Evolutionary conservation across 352 stramenopile species (phyloP).

Genomic region (Plasmopara halstedii): DNA sequence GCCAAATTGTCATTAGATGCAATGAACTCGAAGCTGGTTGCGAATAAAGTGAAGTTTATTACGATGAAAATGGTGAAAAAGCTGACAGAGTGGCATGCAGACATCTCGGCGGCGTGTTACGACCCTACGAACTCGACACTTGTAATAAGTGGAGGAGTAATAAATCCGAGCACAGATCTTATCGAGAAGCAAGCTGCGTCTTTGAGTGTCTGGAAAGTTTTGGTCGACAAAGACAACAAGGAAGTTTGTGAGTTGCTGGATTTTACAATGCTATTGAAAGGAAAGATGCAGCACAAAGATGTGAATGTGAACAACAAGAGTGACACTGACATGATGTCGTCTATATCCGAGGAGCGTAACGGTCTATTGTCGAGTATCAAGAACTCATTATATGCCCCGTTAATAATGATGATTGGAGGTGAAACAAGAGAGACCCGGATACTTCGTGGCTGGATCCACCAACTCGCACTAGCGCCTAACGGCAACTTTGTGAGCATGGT

Average conservation of each 20-base stretch:
- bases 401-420: conserved; percentile 35
- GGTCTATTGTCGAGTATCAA: conserved; percentile 20
- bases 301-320: not conserved
- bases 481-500: conserved; percentile 51
- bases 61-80: conserved; percentile 33
- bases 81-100: conserved; percentile 52
- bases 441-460: conserved; percentile 26
- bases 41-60: conserved; percentile 21
- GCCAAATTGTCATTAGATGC: conserved; percentile 36
- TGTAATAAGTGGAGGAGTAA: conserved; percentile 47
- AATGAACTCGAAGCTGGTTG: conserved; percentile 10
- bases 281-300: conserved; percentile 1
- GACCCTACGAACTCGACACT: conserved; percentile 29
- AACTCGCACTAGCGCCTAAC: conserved; percentile 39
- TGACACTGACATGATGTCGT: not conserved
- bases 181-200: conserved; percentile 40
- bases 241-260: conserved; percentile 52
- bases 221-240: conserved; percentile 19
- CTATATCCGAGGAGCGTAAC: conserved; percentile 2
- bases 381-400: conserved; percentile 22
- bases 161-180: conserved; percentile 47
- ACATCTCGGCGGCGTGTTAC: conserved; percentile 38
- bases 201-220: conserved; percentile 56
- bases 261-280: conserved; percentile 54
- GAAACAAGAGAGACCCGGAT: conserved; percentile 9